phyloP scores from a whole-genome alignment of 1,284 basidiomycete species.

The Puccinia novopanici region DNA sequence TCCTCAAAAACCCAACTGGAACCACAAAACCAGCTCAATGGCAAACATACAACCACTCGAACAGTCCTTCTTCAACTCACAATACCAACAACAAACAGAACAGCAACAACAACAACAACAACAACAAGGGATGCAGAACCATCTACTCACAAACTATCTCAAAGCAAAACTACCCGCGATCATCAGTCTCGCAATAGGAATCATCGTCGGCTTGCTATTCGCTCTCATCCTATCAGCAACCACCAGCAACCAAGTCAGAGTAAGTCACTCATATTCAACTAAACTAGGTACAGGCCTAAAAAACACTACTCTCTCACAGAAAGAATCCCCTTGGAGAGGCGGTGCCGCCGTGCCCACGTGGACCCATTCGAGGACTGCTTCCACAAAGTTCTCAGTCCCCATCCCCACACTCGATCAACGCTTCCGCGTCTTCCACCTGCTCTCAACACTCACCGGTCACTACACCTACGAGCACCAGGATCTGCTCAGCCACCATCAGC shows the following conservation, averaged over 20 bases:
- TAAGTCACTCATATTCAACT: background rate
- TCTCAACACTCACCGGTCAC: constrained; percentile 80
- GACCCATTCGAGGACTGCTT: constrained; percentile 48
- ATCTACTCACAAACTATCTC: constrained; percentile 19
- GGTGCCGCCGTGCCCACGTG: constrained; percentile 46
- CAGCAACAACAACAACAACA: constrained; percentile 19
- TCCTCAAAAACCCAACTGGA: background rate
- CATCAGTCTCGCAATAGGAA: constrained; percentile 38
- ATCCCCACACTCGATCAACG: constrained; percentile 68
- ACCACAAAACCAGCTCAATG: background rate
- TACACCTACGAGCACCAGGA: constrained; percentile 65
- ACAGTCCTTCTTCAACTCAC: constrained; percentile 8
- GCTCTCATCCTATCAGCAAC: constrained; percentile 22
- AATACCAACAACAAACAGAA: constrained; percentile 8
- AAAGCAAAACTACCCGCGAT: constrained; percentile 47
- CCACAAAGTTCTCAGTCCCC: constrained; percentile 36
- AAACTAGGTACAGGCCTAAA: no score
- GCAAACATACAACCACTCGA: background rate
- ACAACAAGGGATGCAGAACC: background rate
- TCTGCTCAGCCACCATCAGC: background rate
- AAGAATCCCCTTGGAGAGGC: constrained; percentile 36
- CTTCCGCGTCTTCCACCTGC: constrained; percentile 76
- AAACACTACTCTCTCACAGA: constrained; percentile 12
- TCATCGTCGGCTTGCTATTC: constrained; percentile 44
- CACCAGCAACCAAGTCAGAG: background rate